phyloP scores from a whole-genome alignment of 352 stramenopile species.

The Globisporangium paddicum region DNA sequence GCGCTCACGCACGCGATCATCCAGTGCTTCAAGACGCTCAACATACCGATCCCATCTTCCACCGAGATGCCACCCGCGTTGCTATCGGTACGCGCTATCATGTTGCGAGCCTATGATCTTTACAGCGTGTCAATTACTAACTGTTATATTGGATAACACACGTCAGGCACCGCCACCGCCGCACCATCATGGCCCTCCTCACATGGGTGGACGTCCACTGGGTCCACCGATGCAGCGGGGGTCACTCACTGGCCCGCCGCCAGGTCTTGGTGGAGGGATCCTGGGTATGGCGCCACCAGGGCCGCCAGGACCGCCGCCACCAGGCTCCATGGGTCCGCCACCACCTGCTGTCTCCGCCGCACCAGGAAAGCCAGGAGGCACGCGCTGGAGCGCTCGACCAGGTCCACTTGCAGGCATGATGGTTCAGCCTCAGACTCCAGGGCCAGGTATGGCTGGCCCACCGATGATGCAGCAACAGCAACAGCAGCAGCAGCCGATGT shows the following conservation, averaged over 20 bases:
- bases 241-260: slow-evolving; percentile 13
- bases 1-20: slow-evolving; percentile 82
- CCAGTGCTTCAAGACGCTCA: slow-evolving; percentile 80
- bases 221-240: slow-evolving; percentile 24
- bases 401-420: slow-evolving; percentile 29
- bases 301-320: slow-evolving; percentile 21
- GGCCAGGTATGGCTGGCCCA: background rate
- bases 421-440: slow-evolving; percentile 4
- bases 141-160: background rate
- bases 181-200: slow-evolving; percentile 9
- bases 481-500: background rate
- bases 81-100: slow-evolving; percentile 9
- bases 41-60: slow-evolving; percentile 70
- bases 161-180: background rate
- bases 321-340: slow-evolving; percentile 36
- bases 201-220: slow-evolving; percentile 10
- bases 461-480: slow-evolving; percentile 1
- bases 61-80: slow-evolving; percentile 52
- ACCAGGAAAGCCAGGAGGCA: slow-evolving; percentile 39
- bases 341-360: slow-evolving; percentile 17
- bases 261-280: slow-evolving; percentile 10
- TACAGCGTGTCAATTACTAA: too few species aligned
- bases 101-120: background rate
- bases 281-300: slow-evolving; percentile 16
- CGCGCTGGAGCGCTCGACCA: slow-evolving; percentile 66